A percentile compares a stretch with the other conserved stretches of the same genome.
These are phyloP conservation scores for Waltergamsia citrina DNA, from an alignment of 2,329 filamentous ascomycete genomes.

Conservation along the genomic window DNA sequence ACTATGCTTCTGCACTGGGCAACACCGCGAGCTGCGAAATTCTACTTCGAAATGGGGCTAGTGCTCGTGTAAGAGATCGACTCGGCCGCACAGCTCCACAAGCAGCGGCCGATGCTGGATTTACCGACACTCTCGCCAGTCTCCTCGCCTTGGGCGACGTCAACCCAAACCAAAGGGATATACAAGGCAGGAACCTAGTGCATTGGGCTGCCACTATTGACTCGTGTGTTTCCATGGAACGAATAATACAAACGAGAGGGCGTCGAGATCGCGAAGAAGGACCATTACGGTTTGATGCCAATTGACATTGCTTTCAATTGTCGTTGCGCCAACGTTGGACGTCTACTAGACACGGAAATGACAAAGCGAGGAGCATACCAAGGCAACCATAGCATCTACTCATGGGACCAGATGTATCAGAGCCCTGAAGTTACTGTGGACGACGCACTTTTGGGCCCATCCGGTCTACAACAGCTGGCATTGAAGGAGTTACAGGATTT, in stretches of 20 bases:
- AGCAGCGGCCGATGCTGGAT: neutral
- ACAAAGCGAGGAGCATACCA: no score
- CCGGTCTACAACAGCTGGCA: no score
- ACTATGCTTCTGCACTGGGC: neutral
- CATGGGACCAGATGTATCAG: no score
- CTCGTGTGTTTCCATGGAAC: neutral
- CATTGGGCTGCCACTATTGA: constrained; percentile 1
- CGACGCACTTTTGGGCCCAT: no score
- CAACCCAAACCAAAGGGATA: neutral
- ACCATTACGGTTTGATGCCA: neutral
- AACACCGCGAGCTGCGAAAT: neutral
- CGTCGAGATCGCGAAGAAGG: neutral
- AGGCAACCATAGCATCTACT: no score
- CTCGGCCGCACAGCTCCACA: neutral
- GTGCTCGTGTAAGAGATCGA: neutral
- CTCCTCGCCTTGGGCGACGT: neutral
- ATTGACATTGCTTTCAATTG: neutral
- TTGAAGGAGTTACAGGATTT: no score
- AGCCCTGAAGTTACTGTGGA: no score
- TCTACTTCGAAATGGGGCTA: neutral
- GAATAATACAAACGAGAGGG: neutral
- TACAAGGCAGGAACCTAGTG: neutral
- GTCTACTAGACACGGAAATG: no score
- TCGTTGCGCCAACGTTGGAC: neutral
- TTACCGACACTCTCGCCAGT: neutral